Percentiles rank a stretch among this genome's conserved stretches.
Evolutionary conservation across 257 asterid species (phyloP).

Genomic region (Lantana camara): DNA sequence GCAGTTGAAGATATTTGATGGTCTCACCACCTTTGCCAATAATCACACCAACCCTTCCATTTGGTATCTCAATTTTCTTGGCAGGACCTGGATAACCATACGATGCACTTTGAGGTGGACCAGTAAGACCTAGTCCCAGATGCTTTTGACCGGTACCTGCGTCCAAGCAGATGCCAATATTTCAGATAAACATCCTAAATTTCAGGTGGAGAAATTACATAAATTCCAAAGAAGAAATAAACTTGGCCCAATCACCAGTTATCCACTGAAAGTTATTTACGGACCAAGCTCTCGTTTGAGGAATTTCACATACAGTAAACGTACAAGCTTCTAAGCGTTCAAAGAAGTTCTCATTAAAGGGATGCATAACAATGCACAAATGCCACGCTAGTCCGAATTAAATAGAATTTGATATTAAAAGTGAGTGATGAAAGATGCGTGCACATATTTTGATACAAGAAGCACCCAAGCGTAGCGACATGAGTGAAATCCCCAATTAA

Average conservation of each 20-base stretch:
- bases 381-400: background rate
- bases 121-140: slow-evolving; percentile 40
- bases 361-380: background rate
- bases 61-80: slow-evolving; percentile 79
- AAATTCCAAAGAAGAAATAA: background rate
- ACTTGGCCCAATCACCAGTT: background rate
- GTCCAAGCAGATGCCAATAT: slow-evolving; percentile 13
- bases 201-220: background rate
- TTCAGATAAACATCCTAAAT: background rate
- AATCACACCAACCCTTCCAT: slow-evolving; percentile 87
- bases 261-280: background rate
- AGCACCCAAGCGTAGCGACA: background rate
- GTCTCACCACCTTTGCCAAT: slow-evolving; percentile 96
- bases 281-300: background rate
- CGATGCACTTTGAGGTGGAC: slow-evolving; percentile 46
- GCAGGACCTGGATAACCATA: slow-evolving; percentile 64
- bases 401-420: background rate
- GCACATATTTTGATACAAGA: background rate
- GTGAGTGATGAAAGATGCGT: background rate
- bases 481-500: background rate
- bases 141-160: slow-evolving; percentile 47
- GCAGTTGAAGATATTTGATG: slow-evolving; percentile 75
- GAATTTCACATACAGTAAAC: background rate
- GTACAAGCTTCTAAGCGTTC: background rate
- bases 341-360: no score